Evolutionary conservation across 129 eudicot genomes (phyloP), one percentile per base, ranked within the genome.

Genomic region (Flaveria robusta): DNA sequence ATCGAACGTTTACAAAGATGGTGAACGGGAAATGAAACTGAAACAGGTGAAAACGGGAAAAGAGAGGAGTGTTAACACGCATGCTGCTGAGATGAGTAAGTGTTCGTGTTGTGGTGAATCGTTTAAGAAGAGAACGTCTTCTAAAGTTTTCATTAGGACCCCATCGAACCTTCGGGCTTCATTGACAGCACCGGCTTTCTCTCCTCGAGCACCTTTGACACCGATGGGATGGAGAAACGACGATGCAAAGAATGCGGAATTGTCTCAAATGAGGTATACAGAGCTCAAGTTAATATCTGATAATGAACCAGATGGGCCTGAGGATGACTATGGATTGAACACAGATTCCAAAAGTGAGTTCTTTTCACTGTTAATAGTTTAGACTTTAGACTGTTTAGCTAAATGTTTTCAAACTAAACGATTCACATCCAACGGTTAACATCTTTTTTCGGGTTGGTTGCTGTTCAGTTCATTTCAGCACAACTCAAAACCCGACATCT

Each of bases 61-160:
- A 50, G 97, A 85, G 2, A 55, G 22, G 15, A 68, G 20, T 52
- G 56, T 27, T 6, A 56, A 39, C 9, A 68, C 13, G 9, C 60
- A 47, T 39, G 78, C 15, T 24, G 74, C 55, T 43, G 50, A 34
- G 34, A 37, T 76, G 78, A 66, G 52, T n/a, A 81, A 77, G 47
- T 92, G 98, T 79, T 87, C 85, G 8, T 92, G 98, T 76, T 92
- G 97, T 76, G 91, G 97, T 68, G 97, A 92, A 24, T 83, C 88
- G 22, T 27, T 85, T 71, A 88, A 86, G 70, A 49, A 70, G 46
- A 86, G 79, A 60, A 37, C 84, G 26, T 66, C 83, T 3, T 46
- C 84, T 5, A 83, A 85, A 72, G 81, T 73, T 24, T 77, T 68
- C 77, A 70, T 41, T 62, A 63, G 83, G 63, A 74, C 79, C n/a